phyloP scores from a whole-genome alignment of 371 early-diverging fungal genomes.

The Homolaphlyctis polyrhiza region DNA sequence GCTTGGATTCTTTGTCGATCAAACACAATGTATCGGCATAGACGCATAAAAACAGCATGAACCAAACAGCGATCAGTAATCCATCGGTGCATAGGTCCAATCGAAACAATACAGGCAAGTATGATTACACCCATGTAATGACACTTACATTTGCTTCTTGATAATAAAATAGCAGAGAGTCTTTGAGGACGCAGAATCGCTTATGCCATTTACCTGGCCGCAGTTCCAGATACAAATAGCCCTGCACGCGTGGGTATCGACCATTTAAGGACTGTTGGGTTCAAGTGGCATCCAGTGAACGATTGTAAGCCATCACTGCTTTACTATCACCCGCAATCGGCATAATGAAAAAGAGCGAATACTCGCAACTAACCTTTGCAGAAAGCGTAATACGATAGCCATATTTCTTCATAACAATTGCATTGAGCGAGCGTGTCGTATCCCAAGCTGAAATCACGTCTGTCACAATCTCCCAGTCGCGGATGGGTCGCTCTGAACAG shows the following conservation, averaged over 20 bases:
- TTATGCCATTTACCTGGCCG: constrained; percentile 77
- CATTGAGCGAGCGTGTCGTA: constrained; percentile 52
- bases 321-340: background rate
- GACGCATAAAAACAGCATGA: too few relatives aligned
- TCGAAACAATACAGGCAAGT: background rate
- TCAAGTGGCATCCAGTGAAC: background rate
- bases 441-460: constrained; percentile 80
- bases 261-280: constrained; percentile 21
- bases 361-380: constrained; percentile 18
- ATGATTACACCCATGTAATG: background rate
- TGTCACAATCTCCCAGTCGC: constrained; percentile 84
- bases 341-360: too few relatives aligned
- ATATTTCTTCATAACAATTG: constrained; percentile 70
- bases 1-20: background rate
- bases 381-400: constrained; percentile 37
- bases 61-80: background rate
- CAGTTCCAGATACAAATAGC: constrained; percentile 61
- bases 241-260: constrained; percentile 40
- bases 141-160: constrained; percentile 61
- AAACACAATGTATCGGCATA: too few relatives aligned
- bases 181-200: constrained; percentile 59
- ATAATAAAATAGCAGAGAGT: constrained; percentile 63
- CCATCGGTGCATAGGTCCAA: background rate
- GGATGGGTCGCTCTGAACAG: constrained; percentile 71
- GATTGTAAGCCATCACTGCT: too few relatives aligned